Base-by-base conservation (phyloP, 2,329 filamentous ascomycete genomes). In the Ophiosphaerella korrae region DNA sequence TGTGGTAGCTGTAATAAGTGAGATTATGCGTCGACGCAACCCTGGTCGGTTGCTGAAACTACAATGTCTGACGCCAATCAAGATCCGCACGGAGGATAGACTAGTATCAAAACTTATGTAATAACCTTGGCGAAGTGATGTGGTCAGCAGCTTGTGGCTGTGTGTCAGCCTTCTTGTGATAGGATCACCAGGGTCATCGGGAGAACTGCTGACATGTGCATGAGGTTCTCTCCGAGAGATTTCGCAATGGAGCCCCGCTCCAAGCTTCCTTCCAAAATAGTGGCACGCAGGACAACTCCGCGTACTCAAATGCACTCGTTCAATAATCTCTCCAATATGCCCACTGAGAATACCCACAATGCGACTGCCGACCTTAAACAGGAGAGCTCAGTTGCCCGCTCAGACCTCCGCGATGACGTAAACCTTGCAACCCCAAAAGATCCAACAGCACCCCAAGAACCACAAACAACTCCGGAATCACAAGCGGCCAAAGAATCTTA, bases 401-500 rank as follows among this genome's bases (percentile, higher is more conserved):
- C 33, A 48, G 52, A 48, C 43, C 47, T 50, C 52, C 47, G 47
- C 47, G 48, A 54, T 48, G 42, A 42, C 42, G 45, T 42, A 43
- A 50, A 53, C 42, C 32, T 45, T 31, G 32, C 49, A 52, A 50
- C 53, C 52, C 48, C 42, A 56, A 50, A 53, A 53, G 50, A 57
- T 44, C 50, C 53, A 41, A 48, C 40, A 50, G 46, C 42, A 44
- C 45, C 43, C 51, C 34, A 48, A 53, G 41, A 48, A 53, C 46
- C 29, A 50, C 45, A 53, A 48, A 40, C 49, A 52, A 45, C 45
- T 45, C 47, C 44, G 47, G 40, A 48, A 48, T 46, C 50, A 36
- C 33, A 24, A 35, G 47, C 45, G 32, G 34, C 56, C 26, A 57
- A 57, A 50, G 53, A 59, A 54, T 59, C 56, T 31, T 59, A 59